phyloP scores from a whole-genome alignment of 352 stramenopile species.

The Globisporangium uncinulatum region DNA sequence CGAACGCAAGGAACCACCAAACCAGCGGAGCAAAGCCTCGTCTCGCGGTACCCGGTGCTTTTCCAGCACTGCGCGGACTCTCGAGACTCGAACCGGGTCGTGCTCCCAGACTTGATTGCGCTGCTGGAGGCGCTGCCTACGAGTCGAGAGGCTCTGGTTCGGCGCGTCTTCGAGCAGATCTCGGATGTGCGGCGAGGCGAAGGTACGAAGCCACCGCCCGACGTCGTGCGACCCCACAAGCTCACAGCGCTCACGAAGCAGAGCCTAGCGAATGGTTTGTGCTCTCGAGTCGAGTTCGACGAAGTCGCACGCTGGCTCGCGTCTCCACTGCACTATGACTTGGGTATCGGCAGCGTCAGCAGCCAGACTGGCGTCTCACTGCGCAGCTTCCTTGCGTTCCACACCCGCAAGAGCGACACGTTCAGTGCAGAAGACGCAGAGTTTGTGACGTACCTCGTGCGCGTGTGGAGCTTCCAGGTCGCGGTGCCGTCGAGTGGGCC shows the following conservation, averaged over 20 bases:
- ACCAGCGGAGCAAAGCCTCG: conserved; percentile 12
- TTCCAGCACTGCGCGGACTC: conserved; percentile 46
- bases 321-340: neutral
- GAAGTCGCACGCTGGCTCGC: conserved; percentile 32
- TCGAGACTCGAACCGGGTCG: conserved; percentile 4
- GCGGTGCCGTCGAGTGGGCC: neutral
- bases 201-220: conserved; percentile 36
- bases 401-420: conserved; percentile 38
- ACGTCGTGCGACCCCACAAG: conserved; percentile 38
- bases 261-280: conserved; percentile 25
- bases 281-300: conserved; percentile 27
- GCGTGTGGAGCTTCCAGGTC: conserved; percentile 48
- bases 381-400: conserved; percentile 38
- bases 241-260: conserved; percentile 42
- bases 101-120: conserved; percentile 27
- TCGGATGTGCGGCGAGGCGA: conserved; percentile 34
- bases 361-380: conserved; percentile 17
- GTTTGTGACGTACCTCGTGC: conserved; percentile 56
- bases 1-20: neutral
- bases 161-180: conserved; percentile 57
- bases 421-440: conserved; percentile 46
- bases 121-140: conserved; percentile 32
- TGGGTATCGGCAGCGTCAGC: neutral
- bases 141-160: conserved; percentile 31
- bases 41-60: conserved; percentile 37